These are phyloP conservation scores for Diaporthe ilicicola DNA, from an alignment of 2,329 filamentous ascomycete genomes.

Conservation along the genomic window DNA sequence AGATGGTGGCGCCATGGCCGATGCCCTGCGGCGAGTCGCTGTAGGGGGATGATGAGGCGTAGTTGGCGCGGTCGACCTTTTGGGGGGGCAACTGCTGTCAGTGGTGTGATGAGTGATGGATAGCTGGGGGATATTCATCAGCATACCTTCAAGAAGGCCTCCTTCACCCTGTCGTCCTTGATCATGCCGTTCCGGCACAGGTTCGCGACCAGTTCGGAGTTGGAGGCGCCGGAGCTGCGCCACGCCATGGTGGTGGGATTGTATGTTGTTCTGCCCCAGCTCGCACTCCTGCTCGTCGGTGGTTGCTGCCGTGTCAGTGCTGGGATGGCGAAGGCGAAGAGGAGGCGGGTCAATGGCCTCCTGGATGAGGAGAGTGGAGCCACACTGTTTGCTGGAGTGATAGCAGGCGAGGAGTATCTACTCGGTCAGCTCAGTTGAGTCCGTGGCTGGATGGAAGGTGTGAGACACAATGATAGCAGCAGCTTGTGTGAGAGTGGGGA, in stretches of 20 bases:
- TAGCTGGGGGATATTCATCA: not conserved
- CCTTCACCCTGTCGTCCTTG: conserved; percentile 72
- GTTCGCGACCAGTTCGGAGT: conserved; percentile 80
- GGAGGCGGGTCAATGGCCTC: not conserved
- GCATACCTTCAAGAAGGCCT: conserved; percentile 79
- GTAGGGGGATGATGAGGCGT: conserved; percentile 77
- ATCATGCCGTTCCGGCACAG: conserved; percentile 78
- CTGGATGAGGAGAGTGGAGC: not conserved
- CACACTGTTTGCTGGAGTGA: not conserved
- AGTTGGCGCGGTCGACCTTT: conserved; percentile 91
- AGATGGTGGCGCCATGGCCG: conserved; percentile 65
- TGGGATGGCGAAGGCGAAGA: not conserved
- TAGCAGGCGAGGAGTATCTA: too few relatives aligned
- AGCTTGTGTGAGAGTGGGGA: not conserved
- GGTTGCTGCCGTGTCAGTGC: not conserved
- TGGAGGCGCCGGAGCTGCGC: conserved; percentile 80
- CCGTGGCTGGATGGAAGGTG: too few relatives aligned
- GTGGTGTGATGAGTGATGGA: not conserved
- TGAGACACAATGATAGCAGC: not conserved
- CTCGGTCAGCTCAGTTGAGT: not conserved
- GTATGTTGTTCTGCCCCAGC: not conserved
- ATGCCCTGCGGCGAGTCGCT: conserved; percentile 64
- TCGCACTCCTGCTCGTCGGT: not conserved
- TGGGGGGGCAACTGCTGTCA: conserved; percentile 9
- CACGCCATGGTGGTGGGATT: conserved; percentile 76